Conservation (phyloP, 1,284 basidiomycete species). For the Boletellus dicymbophilus region DNA sequence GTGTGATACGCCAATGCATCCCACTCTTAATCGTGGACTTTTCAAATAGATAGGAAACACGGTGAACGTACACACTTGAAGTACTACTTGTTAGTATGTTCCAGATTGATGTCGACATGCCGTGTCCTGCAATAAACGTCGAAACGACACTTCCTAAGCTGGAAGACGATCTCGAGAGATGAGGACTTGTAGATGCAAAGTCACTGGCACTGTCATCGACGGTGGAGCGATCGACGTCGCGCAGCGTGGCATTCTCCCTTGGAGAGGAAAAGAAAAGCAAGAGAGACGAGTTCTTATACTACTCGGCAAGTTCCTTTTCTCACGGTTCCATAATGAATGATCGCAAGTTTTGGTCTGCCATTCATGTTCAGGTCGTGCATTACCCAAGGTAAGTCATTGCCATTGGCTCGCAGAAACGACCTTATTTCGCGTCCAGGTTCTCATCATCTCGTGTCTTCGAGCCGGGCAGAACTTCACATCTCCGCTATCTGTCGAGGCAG, state of each 20-base stretch:
- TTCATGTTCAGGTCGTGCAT: slow-evolving; percentile 40
- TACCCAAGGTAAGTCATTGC: slow-evolving; percentile 30
- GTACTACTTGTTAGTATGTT: too few species aligned
- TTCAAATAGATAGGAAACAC: slow-evolving; percentile 3
- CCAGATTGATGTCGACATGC: slow-evolving; percentile 52
- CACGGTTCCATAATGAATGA: slow-evolving; percentile 14
- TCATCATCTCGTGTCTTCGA: slow-evolving; percentile 46
- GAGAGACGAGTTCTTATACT: slow-evolving; percentile 25
- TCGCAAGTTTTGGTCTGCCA: slow-evolving; percentile 1
- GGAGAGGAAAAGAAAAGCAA: slow-evolving; percentile 2
- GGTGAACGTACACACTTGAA: background rate
- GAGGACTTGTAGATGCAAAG: slow-evolving; percentile 38
- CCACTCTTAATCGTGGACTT: too few species aligned
- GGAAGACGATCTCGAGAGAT: slow-evolving; percentile 44
- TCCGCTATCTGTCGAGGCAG: slow-evolving; percentile 44
- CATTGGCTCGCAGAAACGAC: background rate
- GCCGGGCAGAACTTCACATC: slow-evolving; percentile 53
- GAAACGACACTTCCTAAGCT: slow-evolving; percentile 55
- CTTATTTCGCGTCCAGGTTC: slow-evolving; percentile 35
- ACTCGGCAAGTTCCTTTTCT: slow-evolving; percentile 15
- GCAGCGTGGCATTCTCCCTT: slow-evolving; percentile 52
- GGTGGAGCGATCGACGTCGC: slow-evolving; percentile 41
- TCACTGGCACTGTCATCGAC: slow-evolving; percentile 53
- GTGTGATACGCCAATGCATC: too few species aligned
- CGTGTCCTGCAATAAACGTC: slow-evolving; percentile 43